Evolutionary conservation across 2,329 filamentous ascomycete genomes (phyloP), one percentile per base, ranked within the genome.

Genomic region (Westerdykella ornata): DNA sequence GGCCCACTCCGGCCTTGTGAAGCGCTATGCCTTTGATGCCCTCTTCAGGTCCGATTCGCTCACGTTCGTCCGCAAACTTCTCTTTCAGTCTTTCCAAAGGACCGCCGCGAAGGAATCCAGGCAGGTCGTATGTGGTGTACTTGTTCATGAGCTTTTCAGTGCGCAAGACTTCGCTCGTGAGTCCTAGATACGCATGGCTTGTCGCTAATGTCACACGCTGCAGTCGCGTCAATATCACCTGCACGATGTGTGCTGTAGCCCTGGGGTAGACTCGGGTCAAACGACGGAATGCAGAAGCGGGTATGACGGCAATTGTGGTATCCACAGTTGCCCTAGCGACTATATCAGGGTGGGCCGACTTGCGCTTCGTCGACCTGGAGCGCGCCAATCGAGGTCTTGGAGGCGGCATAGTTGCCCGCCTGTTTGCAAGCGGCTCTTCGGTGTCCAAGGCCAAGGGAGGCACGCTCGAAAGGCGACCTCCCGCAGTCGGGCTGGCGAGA

Each of bases 271-370:
- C 83, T 58, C 87, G 81, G 38, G 94, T 98, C 39, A 98, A 72
- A 7, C 94, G 82, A 39, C 88, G 81, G 56, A 98, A 98, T 3
- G 92, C 94, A 60, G 88, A 95, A 1, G 92, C 92, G 1, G 94
- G 94, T 43, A 98, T 98, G 49, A 98, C 94, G 5, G 92, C 92
- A 66, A 98, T 96, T 0, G 94, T 98, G 0, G 92, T 98, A 61
- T 98, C 94, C 17, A 94, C 85, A 13, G 88, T 94, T 5, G 92
- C 92, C 50, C 92, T 79, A n/a, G 90, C 92, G 49, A 98, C 88
- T 47, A 98, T 92, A 59, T 98, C 92, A 9, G 92, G 92, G 66
- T 98, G 92, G 0, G 87, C 88, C 12, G 92, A 97, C 49, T 82
- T 84, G 9, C 79, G 53, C 45, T 63, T 72, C 50, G 56, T 67